A percentile compares a stretch with the other conserved stretches of the same genome.
Conservation (phyloP, 1,139 yeast species). For the Martiniozyma asiatica region DNA sequence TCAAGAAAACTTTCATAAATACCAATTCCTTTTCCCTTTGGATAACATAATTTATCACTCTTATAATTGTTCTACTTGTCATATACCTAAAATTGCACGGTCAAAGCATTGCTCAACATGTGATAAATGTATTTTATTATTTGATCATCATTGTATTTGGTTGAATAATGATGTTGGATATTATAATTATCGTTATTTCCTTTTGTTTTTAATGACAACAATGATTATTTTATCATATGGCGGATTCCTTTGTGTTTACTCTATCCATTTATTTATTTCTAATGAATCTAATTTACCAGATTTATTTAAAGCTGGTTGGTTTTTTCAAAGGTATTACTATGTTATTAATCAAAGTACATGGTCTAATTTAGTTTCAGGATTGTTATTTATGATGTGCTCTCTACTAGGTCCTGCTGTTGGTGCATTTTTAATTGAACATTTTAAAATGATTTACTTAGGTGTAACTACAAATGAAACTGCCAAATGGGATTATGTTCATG, state of each 20-base stretch:
- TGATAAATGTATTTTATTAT: constrained; percentile 48
- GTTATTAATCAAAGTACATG: constrained; percentile 21
- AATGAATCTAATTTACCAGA: constrained; percentile 6
- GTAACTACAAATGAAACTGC: constrained; percentile 83
- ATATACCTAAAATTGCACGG: constrained; percentile 64
- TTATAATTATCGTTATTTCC: constrained; percentile 62
- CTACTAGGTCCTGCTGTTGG: constrained; percentile 41
- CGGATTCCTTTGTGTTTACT: constrained; percentile 29
- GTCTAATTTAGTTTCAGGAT: constrained; percentile 35
- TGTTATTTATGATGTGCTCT: constrained; percentile 39
- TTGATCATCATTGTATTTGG: constrained; percentile 96
- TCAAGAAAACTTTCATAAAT: constrained; percentile 12
- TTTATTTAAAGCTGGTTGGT: constrained; percentile 5
- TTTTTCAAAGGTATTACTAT: constrained; percentile 23
- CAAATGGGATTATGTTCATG: constrained; percentile 72
- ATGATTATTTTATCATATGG: constrained; percentile 53
- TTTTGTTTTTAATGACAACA: constrained; percentile 47
- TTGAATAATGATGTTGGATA: constrained; percentile 81
- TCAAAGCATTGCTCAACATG: constrained; percentile 84
- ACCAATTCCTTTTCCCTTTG: constrained; percentile 22
- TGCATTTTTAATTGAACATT: constrained; percentile 50
- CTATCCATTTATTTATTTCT: constrained; percentile 12
- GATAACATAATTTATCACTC: constrained; percentile 53
- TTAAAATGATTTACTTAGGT: constrained; percentile 58
- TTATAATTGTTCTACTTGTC: constrained; percentile 38